Conservation (phyloP, 2,329 filamentous ascomycete genomes). For the Penicillium sp. region DNA sequence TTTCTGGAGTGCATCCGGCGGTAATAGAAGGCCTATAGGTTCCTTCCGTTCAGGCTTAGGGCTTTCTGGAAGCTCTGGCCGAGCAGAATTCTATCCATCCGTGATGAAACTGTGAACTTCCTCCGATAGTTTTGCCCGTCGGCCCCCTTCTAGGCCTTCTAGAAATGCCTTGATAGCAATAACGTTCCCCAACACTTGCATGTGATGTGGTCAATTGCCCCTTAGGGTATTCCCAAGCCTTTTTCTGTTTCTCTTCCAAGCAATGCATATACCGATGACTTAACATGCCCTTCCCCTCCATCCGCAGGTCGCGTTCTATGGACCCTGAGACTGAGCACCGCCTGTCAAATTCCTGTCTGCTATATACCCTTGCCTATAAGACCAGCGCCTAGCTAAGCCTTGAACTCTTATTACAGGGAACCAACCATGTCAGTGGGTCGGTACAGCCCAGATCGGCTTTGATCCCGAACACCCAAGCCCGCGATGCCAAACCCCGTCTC, state of each 20-base stretch:
- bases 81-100: background rate
- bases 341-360: background rate
- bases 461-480: slow-evolving; percentile 43
- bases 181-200: background rate
- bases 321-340: background rate
- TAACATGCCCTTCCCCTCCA: slow-evolving; percentile 16
- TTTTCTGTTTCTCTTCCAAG: background rate
- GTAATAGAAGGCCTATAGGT: slow-evolving; percentile 1
- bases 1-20: slow-evolving; percentile 1
- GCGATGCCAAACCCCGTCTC: slow-evolving; percentile 73
- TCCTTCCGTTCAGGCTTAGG: slow-evolving; percentile 3
- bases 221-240: background rate
- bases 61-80: background rate
- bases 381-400: slow-evolving; percentile 38
- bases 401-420: slow-evolving; percentile 35
- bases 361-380: slow-evolving; percentile 12
- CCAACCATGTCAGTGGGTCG: slow-evolving; percentile 26
- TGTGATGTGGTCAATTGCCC: slow-evolving; percentile 9
- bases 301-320: slow-evolving; percentile 16
- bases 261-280: background rate
- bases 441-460: slow-evolving; percentile 28
- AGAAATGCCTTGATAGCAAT: background rate
- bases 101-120: background rate
- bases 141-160: background rate
- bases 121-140: slow-evolving; percentile 3